Conservation (phyloP, 306 rosid genomes). For the Castanea mollissima region DNA sequence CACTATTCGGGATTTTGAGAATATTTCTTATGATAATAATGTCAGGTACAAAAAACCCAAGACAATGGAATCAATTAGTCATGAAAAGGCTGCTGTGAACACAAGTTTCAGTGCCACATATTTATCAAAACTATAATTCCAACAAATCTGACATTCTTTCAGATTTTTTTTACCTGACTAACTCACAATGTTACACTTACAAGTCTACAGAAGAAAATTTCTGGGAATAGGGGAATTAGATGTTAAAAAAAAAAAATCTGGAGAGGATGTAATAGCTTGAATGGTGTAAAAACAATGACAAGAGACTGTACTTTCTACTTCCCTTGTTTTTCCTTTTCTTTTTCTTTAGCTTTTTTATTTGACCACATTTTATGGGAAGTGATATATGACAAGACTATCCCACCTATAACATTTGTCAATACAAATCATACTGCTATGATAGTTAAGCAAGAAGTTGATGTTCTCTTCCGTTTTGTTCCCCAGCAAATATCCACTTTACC, state of each 20-base stretch:
- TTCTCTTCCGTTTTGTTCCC: constrained; percentile 85
- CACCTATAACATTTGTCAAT: neutral
- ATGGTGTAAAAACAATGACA: neutral
- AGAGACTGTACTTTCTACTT: neutral
- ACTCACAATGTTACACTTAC: neutral
- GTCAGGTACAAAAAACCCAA: too few species aligned
- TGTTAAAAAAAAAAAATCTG: neutral
- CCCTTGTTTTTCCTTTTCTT: neutral
- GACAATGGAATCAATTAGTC: neutral
- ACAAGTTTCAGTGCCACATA: neutral
- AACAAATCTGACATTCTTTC: neutral
- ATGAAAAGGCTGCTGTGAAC: neutral
- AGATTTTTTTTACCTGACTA: neutral
- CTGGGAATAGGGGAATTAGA: neutral
- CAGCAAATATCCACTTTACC: constrained; percentile 51
- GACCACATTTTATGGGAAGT: constrained; percentile 15
- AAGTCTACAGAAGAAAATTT: neutral
- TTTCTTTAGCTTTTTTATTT: neutral
- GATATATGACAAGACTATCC: neutral
- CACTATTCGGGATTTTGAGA: too few species aligned
- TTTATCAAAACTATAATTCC: neutral
- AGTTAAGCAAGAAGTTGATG: constrained; percentile 37
- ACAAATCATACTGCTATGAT: constrained; percentile 34
- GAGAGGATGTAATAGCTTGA: neutral
- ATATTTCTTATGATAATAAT: too few species aligned